Conservation (phyloP, 2,329 filamentous ascomycete species). For the Arthrobotrys megalospora region DNA sequence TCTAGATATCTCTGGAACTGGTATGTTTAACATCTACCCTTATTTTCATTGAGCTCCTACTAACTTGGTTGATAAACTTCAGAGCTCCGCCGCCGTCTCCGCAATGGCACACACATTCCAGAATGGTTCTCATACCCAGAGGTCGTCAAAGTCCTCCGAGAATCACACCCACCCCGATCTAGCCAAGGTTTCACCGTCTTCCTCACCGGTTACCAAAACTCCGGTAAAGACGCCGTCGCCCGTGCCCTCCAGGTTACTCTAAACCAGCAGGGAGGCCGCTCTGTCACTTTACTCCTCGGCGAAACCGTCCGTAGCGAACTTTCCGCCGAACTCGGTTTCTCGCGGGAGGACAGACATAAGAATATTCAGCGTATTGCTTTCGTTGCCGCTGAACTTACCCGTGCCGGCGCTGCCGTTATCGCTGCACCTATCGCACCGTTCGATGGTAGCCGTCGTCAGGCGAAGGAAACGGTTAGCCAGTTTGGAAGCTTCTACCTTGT, state of each 20-base stretch:
- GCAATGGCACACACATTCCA: constrained; percentile 92
- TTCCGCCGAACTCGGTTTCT: constrained; percentile 95
- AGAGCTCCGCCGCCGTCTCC: constrained; percentile 91
- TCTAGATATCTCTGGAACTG: constrained; percentile 84
- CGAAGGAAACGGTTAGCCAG: constrained; percentile 87
- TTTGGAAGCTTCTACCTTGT: constrained; percentile 93
- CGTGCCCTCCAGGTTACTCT: constrained; percentile 96
- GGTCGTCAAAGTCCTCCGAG: constrained; percentile 94
- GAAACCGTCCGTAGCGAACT: constrained; percentile 96
- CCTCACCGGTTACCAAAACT: constrained; percentile 96
- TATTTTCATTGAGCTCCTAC: background rate
- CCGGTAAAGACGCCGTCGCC: constrained; percentile 95
- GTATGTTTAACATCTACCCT: constrained; percentile 29
- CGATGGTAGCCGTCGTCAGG: constrained; percentile 81
- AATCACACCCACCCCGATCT: constrained; percentile 92
- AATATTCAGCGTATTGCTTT: constrained; percentile 98
- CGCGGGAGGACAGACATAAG: constrained; percentile 88
- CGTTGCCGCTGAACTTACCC: constrained; percentile 93
- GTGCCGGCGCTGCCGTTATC: constrained; percentile 93
- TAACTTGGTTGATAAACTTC: background rate
- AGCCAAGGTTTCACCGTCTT: constrained; percentile 98
- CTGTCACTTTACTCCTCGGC: constrained; percentile 92
- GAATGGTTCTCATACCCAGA: constrained; percentile 99
- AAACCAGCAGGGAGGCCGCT: constrained; percentile 96
- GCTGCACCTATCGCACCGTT: constrained; percentile 96